phyloP scores from a whole-genome alignment of 2,329 filamentous ascomycete species.

The Rhynchosporium graminicola region DNA sequence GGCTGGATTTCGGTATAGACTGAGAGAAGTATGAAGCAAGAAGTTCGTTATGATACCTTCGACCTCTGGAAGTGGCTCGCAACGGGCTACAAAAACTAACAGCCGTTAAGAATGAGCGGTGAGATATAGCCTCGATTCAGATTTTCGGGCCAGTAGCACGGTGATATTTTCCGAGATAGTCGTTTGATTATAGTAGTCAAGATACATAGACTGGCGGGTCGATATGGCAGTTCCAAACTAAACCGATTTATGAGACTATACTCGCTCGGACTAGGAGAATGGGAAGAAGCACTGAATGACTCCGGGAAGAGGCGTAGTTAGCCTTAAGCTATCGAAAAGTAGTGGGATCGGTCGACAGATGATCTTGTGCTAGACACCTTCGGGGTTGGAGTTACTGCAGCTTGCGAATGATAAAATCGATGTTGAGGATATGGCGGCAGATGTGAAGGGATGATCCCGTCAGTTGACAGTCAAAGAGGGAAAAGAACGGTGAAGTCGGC shows the following conservation, averaged over 20 bases:
- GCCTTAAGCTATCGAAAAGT: conserved; percentile 9
- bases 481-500: not conserved
- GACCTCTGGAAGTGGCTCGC: not conserved
- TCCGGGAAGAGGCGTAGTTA: conserved; percentile 11
- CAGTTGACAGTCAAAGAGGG: conserved; percentile 7
- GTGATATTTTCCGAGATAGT: conserved; percentile 11
- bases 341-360: conserved; percentile 14
- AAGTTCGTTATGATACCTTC: not conserved
- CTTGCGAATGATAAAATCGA: conserved; percentile 6
- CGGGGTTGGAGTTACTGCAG: conserved; percentile 14
- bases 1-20: not conserved
- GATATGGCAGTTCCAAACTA: conserved; percentile 3
- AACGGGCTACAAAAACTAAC: conserved; percentile 10
- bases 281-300: conserved; percentile 6
- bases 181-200: not conserved
- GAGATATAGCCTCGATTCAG: conserved; percentile 15
- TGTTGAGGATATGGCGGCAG: conserved; percentile 16
- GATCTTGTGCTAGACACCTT: conserved; percentile 7
- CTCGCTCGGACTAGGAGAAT: conserved; percentile 12
- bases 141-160: conserved; percentile 15
- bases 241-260: not conserved
- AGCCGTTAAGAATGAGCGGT: conserved; percentile 18
- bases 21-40: not conserved
- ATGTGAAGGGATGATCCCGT: conserved; percentile 18
- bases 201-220: conserved; percentile 6